phyloP scores from a whole-genome alignment of 331 rosid species.

The Dryas integrifolia region DNA sequence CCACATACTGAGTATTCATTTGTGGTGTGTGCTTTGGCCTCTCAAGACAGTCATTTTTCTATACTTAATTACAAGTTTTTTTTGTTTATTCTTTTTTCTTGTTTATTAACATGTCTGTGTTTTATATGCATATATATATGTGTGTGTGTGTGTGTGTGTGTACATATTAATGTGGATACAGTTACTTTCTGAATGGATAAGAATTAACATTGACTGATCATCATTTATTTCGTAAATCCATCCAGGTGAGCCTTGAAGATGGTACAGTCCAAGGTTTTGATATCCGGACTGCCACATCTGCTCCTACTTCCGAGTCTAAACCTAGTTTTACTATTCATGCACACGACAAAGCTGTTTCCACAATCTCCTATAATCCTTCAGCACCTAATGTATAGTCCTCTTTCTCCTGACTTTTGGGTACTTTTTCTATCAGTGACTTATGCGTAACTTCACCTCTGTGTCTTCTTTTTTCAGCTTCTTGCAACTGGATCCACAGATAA shows the following conservation, averaged over 20 bases:
- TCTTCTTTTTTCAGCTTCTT: constrained; percentile 34
- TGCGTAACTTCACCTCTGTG: constrained; percentile 23
- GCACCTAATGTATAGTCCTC: constrained; percentile 62
- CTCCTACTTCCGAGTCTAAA: constrained; percentile 48
- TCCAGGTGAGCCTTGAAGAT: constrained; percentile 88
- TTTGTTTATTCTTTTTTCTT: not conserved
- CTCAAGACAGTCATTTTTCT: not conserved
- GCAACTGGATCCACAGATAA: constrained; percentile 89
- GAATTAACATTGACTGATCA: constrained; percentile 12
- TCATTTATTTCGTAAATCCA: constrained; percentile 21
- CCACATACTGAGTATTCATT: constrained; percentile 79
- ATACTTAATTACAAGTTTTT: no score
- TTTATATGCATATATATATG: not conserved
- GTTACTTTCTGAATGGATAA: constrained; percentile 2
- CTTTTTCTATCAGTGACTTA: constrained; percentile 9
- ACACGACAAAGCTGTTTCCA: constrained; percentile 71
- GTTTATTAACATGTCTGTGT: not conserved
- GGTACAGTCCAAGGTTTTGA: constrained; percentile 79
- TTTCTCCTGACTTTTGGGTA: not conserved
- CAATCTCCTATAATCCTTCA: constrained; percentile 62
- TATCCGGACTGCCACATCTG: constrained; percentile 59
- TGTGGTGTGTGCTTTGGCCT: constrained; percentile 59
- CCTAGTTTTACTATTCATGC: constrained; percentile 87
- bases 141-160: not conserved
- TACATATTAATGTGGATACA: not conserved